Conservation (phyloP, 306 rosid genomes). For the Lathyrus tuberosus region DNA sequence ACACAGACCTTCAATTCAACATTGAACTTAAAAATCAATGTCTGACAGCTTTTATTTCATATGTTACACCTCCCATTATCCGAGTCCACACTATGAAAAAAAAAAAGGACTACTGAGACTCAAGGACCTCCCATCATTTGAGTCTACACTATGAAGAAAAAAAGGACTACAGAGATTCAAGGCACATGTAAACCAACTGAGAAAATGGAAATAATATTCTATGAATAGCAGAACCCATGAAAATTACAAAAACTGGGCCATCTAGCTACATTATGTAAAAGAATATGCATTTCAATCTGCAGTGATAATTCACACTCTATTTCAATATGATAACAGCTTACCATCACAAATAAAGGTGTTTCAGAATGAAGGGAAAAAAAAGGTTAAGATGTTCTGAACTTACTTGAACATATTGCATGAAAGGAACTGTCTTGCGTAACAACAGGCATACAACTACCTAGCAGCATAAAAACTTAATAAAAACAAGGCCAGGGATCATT, state of each 20-base stretch:
- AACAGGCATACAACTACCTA: conserved; percentile 95
- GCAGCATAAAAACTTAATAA: conserved; percentile 48
- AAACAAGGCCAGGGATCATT: conserved; percentile 29
- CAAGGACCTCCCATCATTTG: neutral
- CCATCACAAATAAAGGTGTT: conserved; percentile 15
- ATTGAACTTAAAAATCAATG: too few relatives aligned
- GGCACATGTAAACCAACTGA: neutral
- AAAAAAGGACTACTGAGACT: too few relatives aligned
- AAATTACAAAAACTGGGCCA: neutral
- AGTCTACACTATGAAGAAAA: conserved; percentile 1
- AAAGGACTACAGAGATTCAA: conserved; percentile 3
- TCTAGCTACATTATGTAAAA: conserved; percentile 14
- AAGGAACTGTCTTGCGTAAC: conserved; percentile 93
- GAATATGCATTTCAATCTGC: conserved; percentile 34
- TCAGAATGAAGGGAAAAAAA: neutral
- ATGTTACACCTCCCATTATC: too few relatives aligned
- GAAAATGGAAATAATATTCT: neutral
- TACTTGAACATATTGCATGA: conserved; percentile 92
- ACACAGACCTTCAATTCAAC: too few relatives aligned
- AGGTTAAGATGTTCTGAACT: conserved; percentile 40
- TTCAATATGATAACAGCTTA: neutral
- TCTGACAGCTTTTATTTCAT: too few relatives aligned
- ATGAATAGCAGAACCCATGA: neutral
- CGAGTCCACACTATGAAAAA: too few relatives aligned
- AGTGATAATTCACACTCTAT: conserved; percentile 12